A percentile compares a stretch with the other conserved stretches of the same genome.
These are phyloP conservation scores for Rugonectria rugulosa DNA, from an alignment of 2,329 filamentous ascomycete species.

Conservation along the genomic window DNA sequence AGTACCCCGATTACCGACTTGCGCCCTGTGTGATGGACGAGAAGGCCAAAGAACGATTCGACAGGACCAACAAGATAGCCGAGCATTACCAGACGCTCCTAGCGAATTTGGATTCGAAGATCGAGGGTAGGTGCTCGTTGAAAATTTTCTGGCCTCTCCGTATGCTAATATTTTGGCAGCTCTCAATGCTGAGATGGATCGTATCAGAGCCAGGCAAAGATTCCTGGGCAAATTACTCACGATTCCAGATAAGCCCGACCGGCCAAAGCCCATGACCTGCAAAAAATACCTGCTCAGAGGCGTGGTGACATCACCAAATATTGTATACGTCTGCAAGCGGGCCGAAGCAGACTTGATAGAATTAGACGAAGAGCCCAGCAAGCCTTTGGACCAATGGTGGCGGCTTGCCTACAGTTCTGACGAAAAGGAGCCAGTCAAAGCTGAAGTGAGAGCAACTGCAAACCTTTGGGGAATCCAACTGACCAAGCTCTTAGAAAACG, in stretches of 20 bases:
- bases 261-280: slow-evolving; percentile 49
- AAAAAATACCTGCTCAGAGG: slow-evolving; percentile 61
- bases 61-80: slow-evolving; percentile 45
- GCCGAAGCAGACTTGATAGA: slow-evolving; percentile 52
- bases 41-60: slow-evolving; percentile 41
- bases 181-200: slow-evolving; percentile 42
- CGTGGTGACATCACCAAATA: slow-evolving; percentile 54
- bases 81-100: slow-evolving; percentile 44
- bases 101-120: slow-evolving; percentile 42
- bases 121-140: slow-evolving; percentile 45
- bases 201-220: slow-evolving; percentile 45
- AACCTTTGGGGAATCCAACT: background rate
- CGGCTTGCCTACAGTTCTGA: slow-evolving; percentile 53
- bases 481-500: slow-evolving; percentile 51
- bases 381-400: slow-evolving; percentile 62
- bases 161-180: slow-evolving; percentile 38
- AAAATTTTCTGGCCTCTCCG: no score
- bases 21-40: slow-evolving; percentile 48
- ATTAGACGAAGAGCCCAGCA: slow-evolving; percentile 42
- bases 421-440: slow-evolving; percentile 52
- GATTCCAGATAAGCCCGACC: slow-evolving; percentile 46
- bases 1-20: slow-evolving; percentile 48
- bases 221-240: slow-evolving; percentile 51
- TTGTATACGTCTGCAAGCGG: slow-evolving; percentile 60
- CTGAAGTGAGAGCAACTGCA: slow-evolving; percentile 52